A percentile compares a stretch with the other conserved stretches of the same genome.
Evolutionary conservation across 2,329 filamentous ascomycete species (phyloP).

Genomic region (Fusarium tanahbumbuense): DNA sequence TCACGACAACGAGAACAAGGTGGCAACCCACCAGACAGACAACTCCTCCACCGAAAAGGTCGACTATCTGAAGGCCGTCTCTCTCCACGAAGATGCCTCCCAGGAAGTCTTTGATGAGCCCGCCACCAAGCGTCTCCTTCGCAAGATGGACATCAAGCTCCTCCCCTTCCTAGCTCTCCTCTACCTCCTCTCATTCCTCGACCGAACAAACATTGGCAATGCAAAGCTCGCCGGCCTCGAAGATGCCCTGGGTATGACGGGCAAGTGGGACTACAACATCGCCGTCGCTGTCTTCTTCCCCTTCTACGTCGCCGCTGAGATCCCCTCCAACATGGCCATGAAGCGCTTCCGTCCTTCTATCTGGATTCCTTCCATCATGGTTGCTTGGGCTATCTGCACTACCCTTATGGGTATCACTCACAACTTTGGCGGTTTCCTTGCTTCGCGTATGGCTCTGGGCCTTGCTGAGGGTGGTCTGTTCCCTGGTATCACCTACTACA

Average conservation of each 20-base stretch:
- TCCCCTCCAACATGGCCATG: slow-evolving; percentile 65
- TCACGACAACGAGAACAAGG: slow-evolving; percentile 24
- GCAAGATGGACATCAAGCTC: slow-evolving; percentile 66
- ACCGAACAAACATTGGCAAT: slow-evolving; percentile 62
- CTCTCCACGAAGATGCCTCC: slow-evolving; percentile 41
- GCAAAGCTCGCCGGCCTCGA: slow-evolving; percentile 68
- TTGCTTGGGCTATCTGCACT: slow-evolving; percentile 57
- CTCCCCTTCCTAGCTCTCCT: slow-evolving; percentile 70
- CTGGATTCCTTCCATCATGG: slow-evolving; percentile 62
- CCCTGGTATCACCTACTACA: slow-evolving; percentile 70
- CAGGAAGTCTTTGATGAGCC: slow-evolving; percentile 48
- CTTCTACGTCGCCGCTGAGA: slow-evolving; percentile 61
- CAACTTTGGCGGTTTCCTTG: slow-evolving; percentile 61
- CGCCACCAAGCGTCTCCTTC: slow-evolving; percentile 62
- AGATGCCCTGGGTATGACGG: slow-evolving; percentile 47
- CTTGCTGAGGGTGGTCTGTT: slow-evolving; percentile 69
- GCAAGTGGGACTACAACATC: slow-evolving; percentile 52
- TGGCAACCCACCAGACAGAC: slow-evolving; percentile 31
- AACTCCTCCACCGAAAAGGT: slow-evolving; percentile 46
- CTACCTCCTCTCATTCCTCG: slow-evolving; percentile 66
- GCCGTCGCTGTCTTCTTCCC: slow-evolving; percentile 65
- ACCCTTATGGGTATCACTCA: slow-evolving; percentile 62
- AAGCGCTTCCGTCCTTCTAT: slow-evolving; percentile 60
- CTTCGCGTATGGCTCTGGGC: slow-evolving; percentile 60
- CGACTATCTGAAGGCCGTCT: slow-evolving; percentile 45